Conservation (phyloP, 495 filamentous ascomycete genomes). For the Neurospora discreta region DNA sequence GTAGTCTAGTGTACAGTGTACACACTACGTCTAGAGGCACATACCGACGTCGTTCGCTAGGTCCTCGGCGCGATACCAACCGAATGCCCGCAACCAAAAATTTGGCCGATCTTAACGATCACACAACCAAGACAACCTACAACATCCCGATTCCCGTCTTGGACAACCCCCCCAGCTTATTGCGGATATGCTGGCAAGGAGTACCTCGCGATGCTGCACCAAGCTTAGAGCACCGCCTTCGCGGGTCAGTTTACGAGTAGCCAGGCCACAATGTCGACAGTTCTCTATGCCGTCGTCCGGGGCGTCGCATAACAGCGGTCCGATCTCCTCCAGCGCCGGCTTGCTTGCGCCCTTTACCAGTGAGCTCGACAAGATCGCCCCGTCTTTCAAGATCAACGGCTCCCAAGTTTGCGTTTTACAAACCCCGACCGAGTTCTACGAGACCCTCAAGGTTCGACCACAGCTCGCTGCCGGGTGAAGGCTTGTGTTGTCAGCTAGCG, state of each 20-base stretch:
- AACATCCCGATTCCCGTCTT: background rate
- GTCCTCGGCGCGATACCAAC: background rate
- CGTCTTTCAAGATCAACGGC: slow-evolving; percentile 74
- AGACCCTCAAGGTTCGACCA: slow-evolving; percentile 63
- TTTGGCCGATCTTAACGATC: background rate
- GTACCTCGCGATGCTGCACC: slow-evolving; percentile 20
- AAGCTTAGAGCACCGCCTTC: slow-evolving; percentile 15
- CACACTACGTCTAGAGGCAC: too few species aligned
- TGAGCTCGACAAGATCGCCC: slow-evolving; percentile 82
- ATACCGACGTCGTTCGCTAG: background rate
- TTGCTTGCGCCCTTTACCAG: slow-evolving; percentile 57
- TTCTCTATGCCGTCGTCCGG: slow-evolving; percentile 31
- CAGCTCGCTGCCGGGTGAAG: background rate
- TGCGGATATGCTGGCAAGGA: slow-evolving; percentile 26
- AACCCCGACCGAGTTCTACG: slow-evolving; percentile 76
- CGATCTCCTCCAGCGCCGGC: slow-evolving; percentile 17
- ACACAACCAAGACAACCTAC: background rate
- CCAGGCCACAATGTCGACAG: slow-evolving; percentile 24
- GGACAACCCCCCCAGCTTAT: background rate
- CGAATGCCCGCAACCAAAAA: background rate
- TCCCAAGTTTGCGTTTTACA: slow-evolving; percentile 71
- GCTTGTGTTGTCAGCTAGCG: slow-evolving; percentile 8
- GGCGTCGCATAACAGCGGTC: slow-evolving; percentile 10
- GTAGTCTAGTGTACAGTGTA: too few species aligned
- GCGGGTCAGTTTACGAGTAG: slow-evolving; percentile 17